Evolutionary conservation across 352 stramenopile species (phyloP).

Genomic region (Globisporangium barbulae): DNA sequence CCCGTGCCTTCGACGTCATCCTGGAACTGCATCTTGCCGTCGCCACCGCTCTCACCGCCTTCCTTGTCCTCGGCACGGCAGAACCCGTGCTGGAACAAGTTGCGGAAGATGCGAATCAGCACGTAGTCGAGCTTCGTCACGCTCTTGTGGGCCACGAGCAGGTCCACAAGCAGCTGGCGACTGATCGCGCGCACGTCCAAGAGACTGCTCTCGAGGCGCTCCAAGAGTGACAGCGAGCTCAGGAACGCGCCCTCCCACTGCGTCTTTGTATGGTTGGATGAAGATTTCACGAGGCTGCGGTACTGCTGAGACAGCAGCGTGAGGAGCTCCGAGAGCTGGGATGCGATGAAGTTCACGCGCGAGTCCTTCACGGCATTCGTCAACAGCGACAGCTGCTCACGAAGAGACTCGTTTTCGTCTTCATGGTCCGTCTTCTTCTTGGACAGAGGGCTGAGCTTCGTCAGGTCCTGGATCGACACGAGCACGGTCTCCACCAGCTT

Average conservation of each 20-base stretch:
- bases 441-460: constrained; percentile 31
- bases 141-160: constrained; percentile 86
- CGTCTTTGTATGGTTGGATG: not conserved
- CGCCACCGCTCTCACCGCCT: constrained; percentile 80
- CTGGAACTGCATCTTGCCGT: constrained; percentile 94
- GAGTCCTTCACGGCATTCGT: constrained; percentile 61
- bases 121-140: constrained; percentile 96
- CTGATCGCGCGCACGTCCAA: constrained; percentile 71
- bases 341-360: constrained; percentile 67
- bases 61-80: constrained; percentile 90
- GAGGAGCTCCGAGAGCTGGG: constrained; percentile 47
- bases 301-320: constrained; percentile 54
- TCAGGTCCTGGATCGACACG: constrained; percentile 79
- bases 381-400: constrained; percentile 46
- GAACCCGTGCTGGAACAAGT: constrained; percentile 95
- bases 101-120: constrained; percentile 94
- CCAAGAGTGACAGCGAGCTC: constrained; percentile 47
- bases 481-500: constrained; percentile 72
- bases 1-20: constrained; percentile 99
- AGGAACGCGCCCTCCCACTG: constrained; percentile 36
- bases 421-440: constrained; percentile 32
- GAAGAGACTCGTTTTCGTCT: constrained; percentile 26
- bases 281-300: constrained; percentile 25
- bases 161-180: constrained; percentile 72
- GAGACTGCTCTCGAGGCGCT: constrained; percentile 59